Base-by-base conservation (phyloP, 768 basidiomycete species). In the Pholiota molesta region DNA sequence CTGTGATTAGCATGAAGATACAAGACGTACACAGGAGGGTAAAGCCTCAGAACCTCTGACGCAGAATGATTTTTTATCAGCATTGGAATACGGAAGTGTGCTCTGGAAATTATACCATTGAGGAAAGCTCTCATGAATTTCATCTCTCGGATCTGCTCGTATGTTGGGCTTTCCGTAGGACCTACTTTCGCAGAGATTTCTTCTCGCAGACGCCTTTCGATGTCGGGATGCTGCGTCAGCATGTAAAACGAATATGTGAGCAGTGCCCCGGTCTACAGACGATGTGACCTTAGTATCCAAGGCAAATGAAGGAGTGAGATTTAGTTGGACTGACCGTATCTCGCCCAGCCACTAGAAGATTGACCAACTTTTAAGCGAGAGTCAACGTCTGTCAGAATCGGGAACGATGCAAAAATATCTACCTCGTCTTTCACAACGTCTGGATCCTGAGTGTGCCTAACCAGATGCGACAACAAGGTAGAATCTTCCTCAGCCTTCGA, bases 331-430 rank as follows among this genome's bases (percentile, higher is more conserved):
- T 26, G 55, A 81, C 81, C 2, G 86, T 88, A 61, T 88, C 87
- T 28, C 84, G 77, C 7, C 83, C 85, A 23, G 86, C 85, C 19
- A 87, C 75, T 14, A 85, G 71, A 42, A 87, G 82, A 63, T 86
- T 86, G n/a, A 85, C 66, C 4, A 73, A 66, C 66, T 67, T 31
- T 49, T 4, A 11, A 21, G 9, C 23, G 9, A 35, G 10, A 21
- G 45, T 47, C 6, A 47, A 21, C 26, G 5, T 7, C 8, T 35
- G 13, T 35, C 9, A 47, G 1, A 23, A 47, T 1, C 6, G 21
- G 13, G 6, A 23, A 13, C 3, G 13, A 21, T 7, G 9, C n/a
- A 11, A n/a, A n/a, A 7, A 26, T 29, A 51, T 53, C 17, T n/a
- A 71, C 68, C 59, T 74, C 72, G 61, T 84, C 83, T 54, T 76